Base-by-base conservation (phyloP, 208 protist genomes). In the Crithidia mellificae region DNA sequence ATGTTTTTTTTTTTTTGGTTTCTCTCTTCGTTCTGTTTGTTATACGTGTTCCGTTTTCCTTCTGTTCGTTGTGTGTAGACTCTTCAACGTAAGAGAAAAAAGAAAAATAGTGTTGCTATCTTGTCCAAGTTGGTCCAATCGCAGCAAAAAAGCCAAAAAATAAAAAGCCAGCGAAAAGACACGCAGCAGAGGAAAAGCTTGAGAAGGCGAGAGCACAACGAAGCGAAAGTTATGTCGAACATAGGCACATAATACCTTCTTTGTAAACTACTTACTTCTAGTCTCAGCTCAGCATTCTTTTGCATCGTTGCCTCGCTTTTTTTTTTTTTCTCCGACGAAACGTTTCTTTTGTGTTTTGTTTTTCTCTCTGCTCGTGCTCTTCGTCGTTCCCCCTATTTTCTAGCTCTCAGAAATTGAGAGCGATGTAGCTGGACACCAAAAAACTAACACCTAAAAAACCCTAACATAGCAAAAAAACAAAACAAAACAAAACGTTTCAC, bases 1-100 rank as follows among this genome's bases (percentile, higher is more conserved):
- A 15, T 51, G 65, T 61, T 54, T 29, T 58, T 30, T 63, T 27
- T 36, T 20, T 62, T 36, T 17, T 52, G 47, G 2, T 32, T 43
- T 52, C 59, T 58, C 34, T 25, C 19, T 54, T 54, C 57, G 17
- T 14, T 51, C 20, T 51, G 22, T 46, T 46, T n/a, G 14, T 15
- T n/a, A 12, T 46, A n/a, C 41, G 34, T n/a, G 4, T n/a, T 51
- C 17, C 20, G 2, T 27, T 22, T 51, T 27, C 14, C 22, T 27
- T 38, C 11, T 38, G 7, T 38, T 38, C 11, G 5, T 5, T 38
- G 34, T 38, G 34, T 51, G 17, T 36, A 36, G 17, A 30, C 27
- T 43, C 52, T 57, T 43, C 29, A 38, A 43, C 17, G 32, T 43
- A 38, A 36, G 50, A 55, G 24, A 36, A 9, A 19, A 36, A 55